Base-by-base conservation (phyloP, 306 rosid species). In the Benincasa hispida region DNA sequence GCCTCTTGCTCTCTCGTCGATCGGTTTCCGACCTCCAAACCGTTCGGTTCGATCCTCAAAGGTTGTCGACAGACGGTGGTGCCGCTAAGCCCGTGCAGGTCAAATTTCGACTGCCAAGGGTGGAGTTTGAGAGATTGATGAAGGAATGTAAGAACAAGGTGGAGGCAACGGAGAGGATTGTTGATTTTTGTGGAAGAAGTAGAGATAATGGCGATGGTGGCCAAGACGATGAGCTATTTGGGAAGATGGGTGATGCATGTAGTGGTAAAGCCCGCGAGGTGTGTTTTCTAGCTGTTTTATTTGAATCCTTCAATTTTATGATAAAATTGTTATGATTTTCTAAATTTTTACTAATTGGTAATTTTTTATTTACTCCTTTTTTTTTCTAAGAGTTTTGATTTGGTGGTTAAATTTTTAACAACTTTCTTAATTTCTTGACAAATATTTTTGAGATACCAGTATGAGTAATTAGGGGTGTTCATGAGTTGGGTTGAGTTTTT, bases 1-100 rank as follows among this genome's bases (percentile, higher is more conserved):
- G 87, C 72, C 80, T 93, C 77, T 89, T 89, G 97, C 63, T 93
- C 6, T 90, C 97, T 0, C 87, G 92, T 47, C 83, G 98, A 19
- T 66, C 89, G 2, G 81, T 85, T 75, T 93, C 98, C 0, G 97
- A 89, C 77, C 25, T 93, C 6, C 12, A 93, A 1, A 10, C 41
- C 24, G 77, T 58, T 0, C 66, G 84, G 28, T 72, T 59, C 0
- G 34, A 79, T 5, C 5, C 0, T 63, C 0, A 76, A 53, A 34
- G 80, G 82, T 45, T 57, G 10, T 35, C 30, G 8, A 3, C 1
- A 7, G 22, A 12, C 4, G 22, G 7, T 34, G 25, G 67, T 19
- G 10, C 72, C 3, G 5, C 41, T 77, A 83, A 62, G 53, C 85
- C 90, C 14, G 28, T 79, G 34, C 79, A 80, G 79, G 83, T 93